Evolutionary conservation across 1,284 basidiomycete genomes (phyloP), one percentile per base, ranked within the genome.

Genomic region (Papiliotrema laurentii): DNA sequence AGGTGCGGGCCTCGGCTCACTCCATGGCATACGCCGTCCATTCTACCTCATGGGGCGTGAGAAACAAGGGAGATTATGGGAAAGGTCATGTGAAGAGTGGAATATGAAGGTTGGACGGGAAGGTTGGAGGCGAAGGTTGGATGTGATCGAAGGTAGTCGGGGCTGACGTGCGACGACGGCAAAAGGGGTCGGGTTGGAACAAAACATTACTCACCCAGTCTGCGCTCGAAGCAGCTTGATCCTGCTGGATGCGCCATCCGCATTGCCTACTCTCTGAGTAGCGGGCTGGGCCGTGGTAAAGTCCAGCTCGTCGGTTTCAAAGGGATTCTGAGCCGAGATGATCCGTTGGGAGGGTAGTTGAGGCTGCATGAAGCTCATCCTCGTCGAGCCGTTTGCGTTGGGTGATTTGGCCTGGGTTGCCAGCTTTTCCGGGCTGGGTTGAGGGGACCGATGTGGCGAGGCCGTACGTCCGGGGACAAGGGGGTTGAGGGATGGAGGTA

Each of bases 381-480:
- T 34, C n/a, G n/a, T 35, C 19, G 10, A 25, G 14, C 5, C 34
- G 21, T 34, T 41, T 14, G 31, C 34, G 34, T 4, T 16, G 22
- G 21, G 13, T 35, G 6, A 21, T 25, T 21, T 16, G 27, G 9
- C 34, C 34, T 5, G 13, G 10, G 41, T 21, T 40, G 6, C 4
- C 14, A 5, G 18, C 4, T 19, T 25, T 11, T 19, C 38, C 2
- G 44, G 19, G 13, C 16, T 39, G 2, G 44, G 19, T 13, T 19
- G 38, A 28, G 5, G 21, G 26, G 21, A 26, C 24, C 10, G 30
- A 34, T n/a, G 27, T 22, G 57, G 58, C 28, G 58, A 59, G 21
- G 58, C 52, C 26, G 58, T 59, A 21, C 58, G 50, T 30, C 58
- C 19, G 4, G 54, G 54, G 14, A 56, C 36, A 3, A 54, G 47